Evolutionary conservation across 805 yeast species (phyloP).

Genomic region (Pichia insulana): DNA sequence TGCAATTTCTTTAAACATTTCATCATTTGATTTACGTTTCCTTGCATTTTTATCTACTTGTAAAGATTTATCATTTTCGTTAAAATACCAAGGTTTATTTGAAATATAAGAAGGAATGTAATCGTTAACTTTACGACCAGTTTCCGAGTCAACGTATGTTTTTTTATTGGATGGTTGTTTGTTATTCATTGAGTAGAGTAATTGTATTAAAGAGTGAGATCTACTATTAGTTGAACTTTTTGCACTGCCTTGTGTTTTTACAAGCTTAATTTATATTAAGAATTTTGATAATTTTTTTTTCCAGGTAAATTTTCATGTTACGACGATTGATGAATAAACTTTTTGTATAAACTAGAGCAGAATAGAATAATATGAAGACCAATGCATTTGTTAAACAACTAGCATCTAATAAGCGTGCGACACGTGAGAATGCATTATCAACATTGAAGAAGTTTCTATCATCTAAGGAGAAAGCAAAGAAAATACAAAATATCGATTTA

Average conservation of each 20-base stretch:
- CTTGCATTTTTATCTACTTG: slow-evolving; percentile 22
- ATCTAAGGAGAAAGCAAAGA: slow-evolving; percentile 33
- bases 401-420: slow-evolving; percentile 73
- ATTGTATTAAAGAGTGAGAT: neutral
- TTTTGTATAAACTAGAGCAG: no score
- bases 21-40: slow-evolving; percentile 22
- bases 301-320: neutral
- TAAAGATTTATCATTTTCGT: slow-evolving; percentile 15
- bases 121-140: slow-evolving; percentile 26
- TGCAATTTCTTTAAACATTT: slow-evolving; percentile 12
- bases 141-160: slow-evolving; percentile 10
- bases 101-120: slow-evolving; percentile 34
- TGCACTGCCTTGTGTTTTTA: neutral
- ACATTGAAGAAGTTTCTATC: slow-evolving; percentile 52
- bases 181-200: neutral
- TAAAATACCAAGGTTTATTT: slow-evolving; percentile 34
- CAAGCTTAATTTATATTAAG: neutral
- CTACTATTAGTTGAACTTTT: neutral
- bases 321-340: no score
- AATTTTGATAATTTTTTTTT: neutral
- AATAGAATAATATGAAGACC: slow-evolving; percentile 26
- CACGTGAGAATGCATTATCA: slow-evolving; percentile 65
- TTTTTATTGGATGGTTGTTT: slow-evolving; percentile 10
- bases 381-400: slow-evolving; percentile 65
- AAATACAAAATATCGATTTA: slow-evolving; percentile 44